Conservation (phyloP, 805 yeast genomes). For the Saccharomycopsis oosterbeekiorum region DNA sequence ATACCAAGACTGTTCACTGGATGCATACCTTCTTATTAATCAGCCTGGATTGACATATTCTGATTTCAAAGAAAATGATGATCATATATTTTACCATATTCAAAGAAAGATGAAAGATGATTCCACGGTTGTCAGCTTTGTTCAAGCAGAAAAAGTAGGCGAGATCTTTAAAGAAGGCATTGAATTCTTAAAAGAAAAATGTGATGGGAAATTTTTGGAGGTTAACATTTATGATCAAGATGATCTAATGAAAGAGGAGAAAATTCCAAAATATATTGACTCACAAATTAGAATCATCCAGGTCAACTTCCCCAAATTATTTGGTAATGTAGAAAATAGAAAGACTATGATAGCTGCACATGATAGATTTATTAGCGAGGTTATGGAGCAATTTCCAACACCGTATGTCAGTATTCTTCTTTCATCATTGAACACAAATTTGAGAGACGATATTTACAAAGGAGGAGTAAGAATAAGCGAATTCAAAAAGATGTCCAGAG, state of each 20-base stretch:
- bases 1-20: constrained; percentile 37
- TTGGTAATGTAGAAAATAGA: constrained; percentile 22
- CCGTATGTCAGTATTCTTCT: constrained; percentile 58
- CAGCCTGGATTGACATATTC: constrained; percentile 42
- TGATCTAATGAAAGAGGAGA: constrained; percentile 31
- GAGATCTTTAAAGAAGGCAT: constrained; percentile 20
- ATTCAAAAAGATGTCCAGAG: constrained; percentile 26
- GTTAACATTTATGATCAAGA: constrained; percentile 44
- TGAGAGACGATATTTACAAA: constrained; percentile 19
- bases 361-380: constrained; percentile 40
- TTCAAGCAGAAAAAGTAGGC: constrained; percentile 32
- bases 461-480: constrained; percentile 13
- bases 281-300: constrained; percentile 50
- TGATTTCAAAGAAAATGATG: constrained; percentile 35
- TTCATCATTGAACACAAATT: constrained; percentile 32
- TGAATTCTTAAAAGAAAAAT: constrained; percentile 33
- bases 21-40: constrained; percentile 46
- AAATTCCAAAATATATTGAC: constrained; percentile 50
- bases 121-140: constrained; percentile 54
- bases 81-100: constrained; percentile 35
- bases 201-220: constrained; percentile 33
- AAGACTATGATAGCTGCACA: constrained; percentile 28
- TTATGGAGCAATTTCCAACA: constrained; percentile 62
- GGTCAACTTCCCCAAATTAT: constrained; percentile 44
- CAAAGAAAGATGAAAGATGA: constrained; percentile 42